Evolutionary conservation across 2,329 filamentous ascomycete genomes (phyloP), one percentile per base, ranked within the genome.

Genomic region (Oidium heveae): DNA sequence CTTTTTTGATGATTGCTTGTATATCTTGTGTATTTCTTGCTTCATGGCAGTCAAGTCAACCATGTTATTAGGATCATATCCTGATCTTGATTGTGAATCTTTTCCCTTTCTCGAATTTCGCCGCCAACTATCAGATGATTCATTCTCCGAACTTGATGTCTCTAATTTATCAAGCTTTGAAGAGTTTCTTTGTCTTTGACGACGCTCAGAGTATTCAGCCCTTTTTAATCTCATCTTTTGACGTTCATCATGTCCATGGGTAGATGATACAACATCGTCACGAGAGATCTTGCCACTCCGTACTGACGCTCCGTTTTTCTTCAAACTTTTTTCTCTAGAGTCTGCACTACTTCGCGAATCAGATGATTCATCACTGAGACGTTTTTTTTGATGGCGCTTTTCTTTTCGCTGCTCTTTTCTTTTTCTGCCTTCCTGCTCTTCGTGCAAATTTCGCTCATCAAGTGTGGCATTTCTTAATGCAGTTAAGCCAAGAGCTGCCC

Each of bases 151-250:
- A 18, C 54, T 55, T 2, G 62, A 60, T 22, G 56, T 60, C 51
- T 61, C 61, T 6, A 59, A 61, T 16, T 54, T 54, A 47, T 57
- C 57, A 7, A 54, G 54, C 41, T 61, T 60, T 43, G 58, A 55
- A 53, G 47, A 52, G 16, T 68, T 64, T 0, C 67, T 63, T 43
- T 79, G 75, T 58, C 76, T 49, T 70, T 74, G 69, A n/a, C 68
- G 24, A 33, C 69, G 67, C 59, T 50, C 64, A 62, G 28, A 68
- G 62, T 55, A 57, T 56, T 64, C 61, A 20, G 13, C 18, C 13
- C 37, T 15, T 16, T 39, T 15, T 8, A 10, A 12, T 28, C 7
- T 15, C 28, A 54, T 54, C 39, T 56, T 54, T 39, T 55, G 54
- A n/a, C 37, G 52, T 18, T 20, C 22, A 20, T 47, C 20, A 8